Conservation (phyloP, 108 stramenopile genomes). For the Discostella stelligeroides region DNA sequence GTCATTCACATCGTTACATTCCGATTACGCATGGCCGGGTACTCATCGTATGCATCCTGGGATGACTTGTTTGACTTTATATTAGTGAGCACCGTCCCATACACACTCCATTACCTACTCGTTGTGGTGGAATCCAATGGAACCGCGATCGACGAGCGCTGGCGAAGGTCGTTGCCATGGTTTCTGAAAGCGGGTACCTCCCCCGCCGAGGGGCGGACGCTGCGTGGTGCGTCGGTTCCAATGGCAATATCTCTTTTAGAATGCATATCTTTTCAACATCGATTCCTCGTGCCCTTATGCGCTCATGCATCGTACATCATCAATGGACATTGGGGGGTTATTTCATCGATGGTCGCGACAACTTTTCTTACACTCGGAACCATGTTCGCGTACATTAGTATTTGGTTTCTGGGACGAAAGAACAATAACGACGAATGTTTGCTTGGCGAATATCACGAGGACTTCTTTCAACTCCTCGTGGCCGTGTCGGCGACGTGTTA, state of each 20-base stretch:
- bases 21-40: constrained; percentile 49
- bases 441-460: constrained; percentile 85
- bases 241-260: constrained; percentile 53
- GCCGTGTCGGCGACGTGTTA: constrained; percentile 53
- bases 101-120: constrained; percentile 65
- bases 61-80: constrained; percentile 69
- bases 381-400: constrained; percentile 41
- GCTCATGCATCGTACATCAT: constrained; percentile 66
- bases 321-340: constrained; percentile 61
- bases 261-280: constrained; percentile 68
- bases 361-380: constrained; percentile 63
- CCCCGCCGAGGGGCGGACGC: constrained; percentile 41
- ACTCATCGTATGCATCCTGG: constrained; percentile 59
- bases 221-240: constrained; percentile 59
- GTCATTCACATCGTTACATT: constrained; percentile 60
- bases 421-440: constrained; percentile 55
- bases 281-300: constrained; percentile 70
- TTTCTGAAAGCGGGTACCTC: constrained; percentile 39
- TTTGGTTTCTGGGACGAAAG: constrained; percentile 68
- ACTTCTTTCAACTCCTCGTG: constrained; percentile 70
- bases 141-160: constrained; percentile 34
- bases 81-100: constrained; percentile 64
- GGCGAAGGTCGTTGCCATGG: constrained; percentile 45
- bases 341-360: constrained; percentile 37
- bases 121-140: constrained; percentile 25